Conservation (phyloP, 495 filamentous ascomycete species). For the Trichoderma erinaceum region DNA sequence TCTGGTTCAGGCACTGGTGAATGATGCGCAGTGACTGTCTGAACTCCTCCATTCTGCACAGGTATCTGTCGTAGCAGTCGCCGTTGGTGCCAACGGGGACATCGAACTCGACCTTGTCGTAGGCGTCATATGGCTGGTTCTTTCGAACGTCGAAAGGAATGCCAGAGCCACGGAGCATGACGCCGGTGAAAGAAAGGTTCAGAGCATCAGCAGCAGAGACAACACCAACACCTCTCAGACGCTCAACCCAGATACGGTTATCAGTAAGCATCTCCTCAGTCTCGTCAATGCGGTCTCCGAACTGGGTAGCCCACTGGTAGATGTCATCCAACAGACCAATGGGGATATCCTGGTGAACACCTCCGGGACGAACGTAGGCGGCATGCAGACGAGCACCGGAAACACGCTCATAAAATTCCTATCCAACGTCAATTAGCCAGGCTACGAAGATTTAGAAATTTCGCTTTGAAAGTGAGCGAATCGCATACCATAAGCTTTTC, state of each 20-base stretch:
- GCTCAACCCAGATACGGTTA: slow-evolving; percentile 97
- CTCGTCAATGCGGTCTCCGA: slow-evolving; percentile 98
- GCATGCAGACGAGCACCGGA: slow-evolving; percentile 97
- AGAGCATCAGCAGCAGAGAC: slow-evolving; percentile 87
- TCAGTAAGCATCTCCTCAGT: slow-evolving; percentile 98
- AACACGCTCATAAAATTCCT: slow-evolving; percentile 99
- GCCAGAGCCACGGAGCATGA: slow-evolving; percentile 95
- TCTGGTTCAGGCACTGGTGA: slow-evolving; percentile 97
- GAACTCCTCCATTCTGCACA: slow-evolving; percentile 99
- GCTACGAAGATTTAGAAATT: neutral
- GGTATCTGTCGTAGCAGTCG: slow-evolving; percentile 98
- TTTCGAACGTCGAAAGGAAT: slow-evolving; percentile 98
- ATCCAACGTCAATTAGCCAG: slow-evolving; percentile 8
- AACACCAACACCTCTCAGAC: slow-evolving; percentile 86
- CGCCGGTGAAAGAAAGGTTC: slow-evolving; percentile 92
- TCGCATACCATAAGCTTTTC: slow-evolving; percentile 92
- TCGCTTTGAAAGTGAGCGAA: neutral
- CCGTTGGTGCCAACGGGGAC: slow-evolving; percentile 94
- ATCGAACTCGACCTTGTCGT: slow-evolving; percentile 96
- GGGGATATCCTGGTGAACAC: slow-evolving; percentile 92
- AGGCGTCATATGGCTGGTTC: slow-evolving; percentile 92
- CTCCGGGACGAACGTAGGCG: slow-evolving; percentile 95
- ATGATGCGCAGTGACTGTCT: slow-evolving; percentile 95
- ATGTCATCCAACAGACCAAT: slow-evolving; percentile 96
- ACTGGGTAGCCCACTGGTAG: slow-evolving; percentile 99